These are phyloP conservation scores for Fusarium bactridioides DNA, from an alignment of 2,329 filamentous ascomycete species.

Conservation along the genomic window DNA sequence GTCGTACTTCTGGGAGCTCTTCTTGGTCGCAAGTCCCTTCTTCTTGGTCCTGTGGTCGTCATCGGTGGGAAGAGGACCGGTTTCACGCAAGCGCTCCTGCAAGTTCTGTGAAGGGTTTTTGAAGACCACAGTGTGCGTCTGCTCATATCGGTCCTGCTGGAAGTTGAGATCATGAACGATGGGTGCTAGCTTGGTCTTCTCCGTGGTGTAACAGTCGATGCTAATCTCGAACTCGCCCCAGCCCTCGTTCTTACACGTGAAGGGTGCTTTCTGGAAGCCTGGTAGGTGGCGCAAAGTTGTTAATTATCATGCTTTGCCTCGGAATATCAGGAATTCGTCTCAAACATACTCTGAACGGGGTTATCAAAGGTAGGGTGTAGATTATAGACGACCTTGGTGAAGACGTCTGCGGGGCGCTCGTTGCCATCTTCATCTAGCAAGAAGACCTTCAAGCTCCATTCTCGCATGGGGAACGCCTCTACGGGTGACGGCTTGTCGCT, in stretches of 20 bases:
- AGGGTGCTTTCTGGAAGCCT: slow-evolving; percentile 87
- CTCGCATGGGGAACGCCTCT: slow-evolving; percentile 90
- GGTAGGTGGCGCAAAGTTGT: not conserved
- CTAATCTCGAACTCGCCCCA: slow-evolving; percentile 99
- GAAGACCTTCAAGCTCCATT: slow-evolving; percentile 88
- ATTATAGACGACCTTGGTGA: slow-evolving; percentile 92
- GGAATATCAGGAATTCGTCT: not conserved
- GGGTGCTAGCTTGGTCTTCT: slow-evolving; percentile 81
- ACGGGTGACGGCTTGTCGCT: slow-evolving; percentile 78
- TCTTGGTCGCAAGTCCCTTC: slow-evolving; percentile 73
- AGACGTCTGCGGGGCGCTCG: slow-evolving; percentile 81
- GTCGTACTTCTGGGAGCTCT: slow-evolving; percentile 78
- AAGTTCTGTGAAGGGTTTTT: slow-evolving; percentile 93
- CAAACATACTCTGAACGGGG: slow-evolving; percentile 77
- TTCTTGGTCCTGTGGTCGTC: slow-evolving; percentile 69
- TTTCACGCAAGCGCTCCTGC: slow-evolving; percentile 79
- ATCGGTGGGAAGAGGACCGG: slow-evolving; percentile 83
- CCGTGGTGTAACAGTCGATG: slow-evolving; percentile 81
- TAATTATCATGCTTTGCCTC: slow-evolving; percentile 19
- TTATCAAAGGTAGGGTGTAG: slow-evolving; percentile 94
- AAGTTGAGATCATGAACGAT: slow-evolving; percentile 95
- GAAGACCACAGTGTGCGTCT: slow-evolving; percentile 82
- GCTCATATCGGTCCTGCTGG: slow-evolving; percentile 79
- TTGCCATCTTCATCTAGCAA: slow-evolving; percentile 87
- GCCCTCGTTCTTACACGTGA: slow-evolving; percentile 89